Evolutionary conservation across 148 eudicot genomes (phyloP).

Genomic region (Polygonum aviculare): DNA sequence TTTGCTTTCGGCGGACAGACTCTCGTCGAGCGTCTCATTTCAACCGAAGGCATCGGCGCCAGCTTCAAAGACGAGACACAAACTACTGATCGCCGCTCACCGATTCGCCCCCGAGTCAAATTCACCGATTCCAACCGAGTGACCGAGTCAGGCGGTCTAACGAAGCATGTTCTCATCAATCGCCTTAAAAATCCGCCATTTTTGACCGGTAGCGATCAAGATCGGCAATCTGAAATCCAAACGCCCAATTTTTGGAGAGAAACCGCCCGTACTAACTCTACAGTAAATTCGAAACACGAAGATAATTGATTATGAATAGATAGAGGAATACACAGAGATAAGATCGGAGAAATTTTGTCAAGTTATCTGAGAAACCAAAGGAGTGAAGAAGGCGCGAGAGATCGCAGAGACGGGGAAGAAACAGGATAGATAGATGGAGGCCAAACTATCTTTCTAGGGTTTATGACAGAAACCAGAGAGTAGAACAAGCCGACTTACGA

Average conservation of each 20-base stretch:
- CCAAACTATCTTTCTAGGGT: slow-evolving; percentile 33
- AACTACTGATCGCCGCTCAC: background rate
- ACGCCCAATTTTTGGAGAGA: background rate
- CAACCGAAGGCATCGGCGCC: slow-evolving; percentile 69
- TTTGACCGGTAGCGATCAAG: background rate
- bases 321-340: background rate
- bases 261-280: background rate
- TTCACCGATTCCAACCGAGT: slow-evolving; percentile 4
- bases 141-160: background rate
- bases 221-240: background rate
- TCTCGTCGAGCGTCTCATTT: slow-evolving; percentile 76
- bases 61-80: slow-evolving; percentile 8
- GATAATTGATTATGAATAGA: background rate
- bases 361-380: background rate
- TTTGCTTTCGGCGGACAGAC: slow-evolving; percentile 51
- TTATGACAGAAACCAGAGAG: slow-evolving; percentile 24
- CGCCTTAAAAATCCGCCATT: slow-evolving; percentile 1
- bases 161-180: background rate
- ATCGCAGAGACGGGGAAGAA: background rate
- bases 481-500: slow-evolving; percentile 14
- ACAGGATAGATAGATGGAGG: slow-evolving; percentile 4
- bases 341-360: background rate
- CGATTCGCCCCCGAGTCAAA: slow-evolving; percentile 5
- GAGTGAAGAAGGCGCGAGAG: background rate
- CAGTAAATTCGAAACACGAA: background rate